Percentiles rank a stretch among this genome's conserved stretches.
Conservation (phyloP, 2,329 filamentous ascomycete species). For the Sporothrix mexicana region DNA sequence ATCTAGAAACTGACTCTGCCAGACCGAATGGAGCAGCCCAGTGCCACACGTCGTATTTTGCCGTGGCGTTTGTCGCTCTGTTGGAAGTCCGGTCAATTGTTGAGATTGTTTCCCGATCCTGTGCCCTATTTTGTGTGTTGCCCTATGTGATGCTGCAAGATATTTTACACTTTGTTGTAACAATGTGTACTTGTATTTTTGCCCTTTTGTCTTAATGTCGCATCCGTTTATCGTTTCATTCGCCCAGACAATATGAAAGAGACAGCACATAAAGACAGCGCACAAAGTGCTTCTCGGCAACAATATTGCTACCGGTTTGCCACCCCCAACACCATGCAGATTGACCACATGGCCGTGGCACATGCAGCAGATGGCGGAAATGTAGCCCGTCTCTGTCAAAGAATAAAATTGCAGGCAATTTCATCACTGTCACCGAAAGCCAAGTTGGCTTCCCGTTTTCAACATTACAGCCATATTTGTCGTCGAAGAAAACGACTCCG, state of each 20-base stretch:
- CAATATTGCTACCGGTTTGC: background rate
- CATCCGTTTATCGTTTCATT: slow-evolving; percentile 12
- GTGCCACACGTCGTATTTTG: background rate
- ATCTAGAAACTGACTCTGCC: background rate
- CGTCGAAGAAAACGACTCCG: background rate
- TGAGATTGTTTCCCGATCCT: background rate
- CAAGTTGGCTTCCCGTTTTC: background rate
- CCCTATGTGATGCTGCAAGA: background rate
- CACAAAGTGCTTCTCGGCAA: background rate
- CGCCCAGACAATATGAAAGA: background rate
- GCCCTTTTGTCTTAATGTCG: background rate
- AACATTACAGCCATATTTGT: background rate
- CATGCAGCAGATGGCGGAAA: slow-evolving; percentile 11
- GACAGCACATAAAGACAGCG: background rate
- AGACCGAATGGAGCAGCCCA: background rate
- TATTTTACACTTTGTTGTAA: background rate
- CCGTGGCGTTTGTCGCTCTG: background rate
- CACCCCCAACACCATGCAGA: background rate
- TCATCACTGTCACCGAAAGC: background rate
- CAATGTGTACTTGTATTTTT: background rate
- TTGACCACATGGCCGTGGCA: background rate
- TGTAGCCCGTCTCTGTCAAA: background rate
- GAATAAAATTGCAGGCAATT: slow-evolving; percentile 27
- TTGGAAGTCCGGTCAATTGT: background rate
- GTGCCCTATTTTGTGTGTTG: background rate